Conservation (phyloP, 371 early-diverging fungal species). For the Neoconidiobolus thromboides region DNA sequence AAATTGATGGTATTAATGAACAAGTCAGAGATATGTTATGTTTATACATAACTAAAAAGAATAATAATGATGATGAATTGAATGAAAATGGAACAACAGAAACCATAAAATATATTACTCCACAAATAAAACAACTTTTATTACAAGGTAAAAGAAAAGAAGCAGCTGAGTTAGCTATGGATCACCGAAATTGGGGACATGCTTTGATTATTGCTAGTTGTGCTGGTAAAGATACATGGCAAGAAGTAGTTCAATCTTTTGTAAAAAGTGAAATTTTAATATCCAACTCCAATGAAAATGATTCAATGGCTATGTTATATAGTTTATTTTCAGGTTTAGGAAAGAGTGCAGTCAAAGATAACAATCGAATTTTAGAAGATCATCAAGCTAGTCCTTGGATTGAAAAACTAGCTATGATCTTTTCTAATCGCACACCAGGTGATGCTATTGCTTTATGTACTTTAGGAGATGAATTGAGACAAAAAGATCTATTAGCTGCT, state of each 20-base stretch:
- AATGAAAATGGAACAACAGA: constrained; percentile 4
- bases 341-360: constrained; percentile 11
- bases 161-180: constrained; percentile 53
- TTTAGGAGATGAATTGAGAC: constrained; percentile 54
- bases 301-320: constrained; percentile 43
- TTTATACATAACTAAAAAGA: no score
- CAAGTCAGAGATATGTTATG: constrained; percentile 17
- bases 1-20: constrained; percentile 23
- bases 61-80: not conserved
- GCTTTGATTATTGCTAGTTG: constrained; percentile 78
- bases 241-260: constrained; percentile 53
- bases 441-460: constrained; percentile 47
- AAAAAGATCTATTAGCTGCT: constrained; percentile 35
- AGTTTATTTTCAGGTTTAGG: constrained; percentile 52
- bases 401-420: constrained; percentile 44
- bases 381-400: constrained; percentile 25
- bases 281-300: not conserved
- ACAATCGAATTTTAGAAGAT: not conserved
- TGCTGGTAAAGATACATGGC: constrained; percentile 62
- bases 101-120: constrained; percentile 12
- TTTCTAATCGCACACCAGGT: constrained; percentile 66
- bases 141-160: constrained; percentile 50
- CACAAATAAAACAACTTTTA: constrained; percentile 23
- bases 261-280: constrained; percentile 16
- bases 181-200: constrained; percentile 65